Percentiles rank a stretch among this genome's conserved stretches.
These are phyloP conservation scores for Aspergillus tamarii DNA, from an alignment of 2,329 filamentous ascomycete species.

Conservation along the genomic window DNA sequence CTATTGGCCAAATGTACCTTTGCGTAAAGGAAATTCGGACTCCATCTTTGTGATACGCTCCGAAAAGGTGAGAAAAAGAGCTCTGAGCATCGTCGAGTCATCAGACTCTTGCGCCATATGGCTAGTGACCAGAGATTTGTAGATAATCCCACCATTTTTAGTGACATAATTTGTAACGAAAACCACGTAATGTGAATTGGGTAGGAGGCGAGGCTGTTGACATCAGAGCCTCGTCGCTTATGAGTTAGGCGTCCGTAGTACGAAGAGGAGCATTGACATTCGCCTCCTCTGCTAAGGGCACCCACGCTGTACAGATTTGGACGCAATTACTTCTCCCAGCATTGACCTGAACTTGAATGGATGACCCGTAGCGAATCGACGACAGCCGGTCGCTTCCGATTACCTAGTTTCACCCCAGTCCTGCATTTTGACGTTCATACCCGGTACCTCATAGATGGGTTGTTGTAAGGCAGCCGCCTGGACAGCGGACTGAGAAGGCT, in stretches of 20 bases:
- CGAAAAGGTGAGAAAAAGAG: conserved; percentile 5
- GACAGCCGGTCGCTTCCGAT: conserved; percentile 1
- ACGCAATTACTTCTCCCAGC: neutral
- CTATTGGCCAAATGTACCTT: neutral
- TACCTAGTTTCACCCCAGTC: conserved; percentile 39
- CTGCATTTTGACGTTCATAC: conserved; percentile 42
- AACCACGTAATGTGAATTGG: conserved; percentile 14
- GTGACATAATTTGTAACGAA: conserved; percentile 15
- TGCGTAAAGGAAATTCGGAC: neutral
- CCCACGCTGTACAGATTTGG: neutral
- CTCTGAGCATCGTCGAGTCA: conserved; percentile 7
- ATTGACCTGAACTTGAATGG: neutral
- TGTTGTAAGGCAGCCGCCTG: conserved; percentile 40
- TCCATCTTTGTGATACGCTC: neutral
- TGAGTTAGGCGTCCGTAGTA: neutral
- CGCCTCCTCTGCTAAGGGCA: neutral
- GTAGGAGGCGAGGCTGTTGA: conserved; percentile 9
- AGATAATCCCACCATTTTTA: conserved; percentile 31
- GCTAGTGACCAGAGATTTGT: conserved; percentile 22
- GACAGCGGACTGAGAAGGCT: conserved; percentile 41
- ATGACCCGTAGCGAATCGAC: neutral
- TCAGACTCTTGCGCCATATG: conserved; percentile 8
- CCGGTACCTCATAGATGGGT: conserved; percentile 32
- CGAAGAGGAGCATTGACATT: neutral
- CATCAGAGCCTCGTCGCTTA: neutral